These are phyloP conservation scores for Fusarium incarnatum DNA, from an alignment of 2,329 filamentous ascomycete genomes.

Conservation along the genomic window DNA sequence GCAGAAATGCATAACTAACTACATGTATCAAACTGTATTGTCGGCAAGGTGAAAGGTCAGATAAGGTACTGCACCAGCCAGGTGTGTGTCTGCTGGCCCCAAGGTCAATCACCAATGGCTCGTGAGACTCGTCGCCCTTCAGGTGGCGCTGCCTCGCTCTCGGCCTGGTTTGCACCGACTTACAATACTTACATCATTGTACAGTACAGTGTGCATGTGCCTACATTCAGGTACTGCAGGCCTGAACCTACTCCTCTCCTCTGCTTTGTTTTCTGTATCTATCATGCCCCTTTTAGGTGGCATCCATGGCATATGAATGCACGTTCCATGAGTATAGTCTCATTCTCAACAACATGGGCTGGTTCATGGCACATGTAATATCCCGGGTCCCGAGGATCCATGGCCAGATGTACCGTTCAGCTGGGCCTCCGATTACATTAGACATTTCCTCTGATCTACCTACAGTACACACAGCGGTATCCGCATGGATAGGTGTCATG, in stretches of 20 bases:
- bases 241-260: conserved; percentile 7
- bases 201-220: conserved; percentile 20
- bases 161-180: conserved; percentile 38
- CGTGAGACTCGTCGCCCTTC: conserved; percentile 34
- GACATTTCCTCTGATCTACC: conserved; percentile 21
- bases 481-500: conserved; percentile 19
- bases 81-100: conserved; percentile 37
- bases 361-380: conserved; percentile 31
- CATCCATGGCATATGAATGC: conserved; percentile 19
- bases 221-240: conserved; percentile 27
- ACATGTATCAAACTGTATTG: conserved; percentile 11
- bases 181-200: conserved; percentile 47
- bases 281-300: conserved; percentile 20
- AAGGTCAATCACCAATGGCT: conserved; percentile 26
- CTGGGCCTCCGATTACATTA: conserved; percentile 27
- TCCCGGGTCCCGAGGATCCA: conserved; percentile 37
- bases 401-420: conserved; percentile 29
- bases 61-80: conserved; percentile 1
- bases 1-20: conserved; percentile 7
- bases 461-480: not conserved
- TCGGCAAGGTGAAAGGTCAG: conserved; percentile 15
- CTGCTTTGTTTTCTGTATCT: conserved; percentile 13
- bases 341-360: conserved; percentile 34
- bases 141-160: conserved; percentile 35
- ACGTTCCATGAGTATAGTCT: conserved; percentile 39